Evolutionary conservation across 1,284 basidiomycete genomes (phyloP).

Genomic region (Schizopora paradoxa): DNA sequence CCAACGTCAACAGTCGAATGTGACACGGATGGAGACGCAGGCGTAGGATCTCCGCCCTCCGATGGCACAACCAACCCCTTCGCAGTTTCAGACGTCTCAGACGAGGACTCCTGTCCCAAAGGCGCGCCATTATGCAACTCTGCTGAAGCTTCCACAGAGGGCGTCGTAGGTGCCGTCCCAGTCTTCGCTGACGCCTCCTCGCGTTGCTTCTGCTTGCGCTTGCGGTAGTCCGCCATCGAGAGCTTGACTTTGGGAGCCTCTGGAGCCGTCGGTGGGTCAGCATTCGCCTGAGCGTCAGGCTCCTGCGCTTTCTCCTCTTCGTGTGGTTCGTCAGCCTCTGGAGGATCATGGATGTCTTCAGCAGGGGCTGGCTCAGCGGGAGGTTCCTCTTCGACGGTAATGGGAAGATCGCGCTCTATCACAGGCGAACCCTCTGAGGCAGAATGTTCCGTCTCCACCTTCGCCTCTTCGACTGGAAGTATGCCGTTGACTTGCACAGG

Average conservation of each 20-base stretch:
- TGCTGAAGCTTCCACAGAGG: conserved; percentile 8
- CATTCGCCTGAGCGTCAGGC: background rate
- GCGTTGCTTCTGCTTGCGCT: conserved; percentile 40
- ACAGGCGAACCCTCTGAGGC: no score
- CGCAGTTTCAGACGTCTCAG: background rate
- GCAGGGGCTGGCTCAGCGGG: background rate
- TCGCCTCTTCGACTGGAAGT: no score
- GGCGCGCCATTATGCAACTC: background rate
- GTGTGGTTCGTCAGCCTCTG: background rate
- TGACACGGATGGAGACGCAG: no score
- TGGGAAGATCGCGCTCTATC: no score
- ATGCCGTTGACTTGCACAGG: no score
- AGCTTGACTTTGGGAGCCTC: conserved; percentile 40
- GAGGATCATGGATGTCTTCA: background rate
- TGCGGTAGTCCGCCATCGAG: conserved; percentile 43
- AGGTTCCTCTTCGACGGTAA: background rate
- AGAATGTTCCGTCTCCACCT: no score
- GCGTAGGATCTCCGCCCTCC: no score
- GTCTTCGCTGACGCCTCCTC: conserved; percentile 34
- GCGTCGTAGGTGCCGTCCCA: conserved; percentile 22
- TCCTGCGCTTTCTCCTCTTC: background rate
- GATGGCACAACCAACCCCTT: background rate
- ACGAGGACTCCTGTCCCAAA: background rate
- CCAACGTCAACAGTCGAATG: background rate
- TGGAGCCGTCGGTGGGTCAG: background rate